Conservation (phyloP, 768 basidiomycete genomes). For the Leccinum incarnatum region DNA sequence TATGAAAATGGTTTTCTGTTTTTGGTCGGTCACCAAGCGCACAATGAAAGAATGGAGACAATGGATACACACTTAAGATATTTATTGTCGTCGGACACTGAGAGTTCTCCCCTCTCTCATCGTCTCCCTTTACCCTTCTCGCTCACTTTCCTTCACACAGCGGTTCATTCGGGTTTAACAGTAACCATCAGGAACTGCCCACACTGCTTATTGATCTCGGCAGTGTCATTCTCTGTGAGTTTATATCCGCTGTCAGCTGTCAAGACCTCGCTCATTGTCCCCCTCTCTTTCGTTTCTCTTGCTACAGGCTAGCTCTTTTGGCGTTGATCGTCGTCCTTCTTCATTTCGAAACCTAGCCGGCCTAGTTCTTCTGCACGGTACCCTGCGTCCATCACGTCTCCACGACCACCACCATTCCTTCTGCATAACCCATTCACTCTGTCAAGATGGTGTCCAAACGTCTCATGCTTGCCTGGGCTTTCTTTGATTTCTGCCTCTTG, state of each 20-base stretch:
- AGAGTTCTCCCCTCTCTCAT: too few relatives aligned
- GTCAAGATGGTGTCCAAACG: conserved; percentile 65
- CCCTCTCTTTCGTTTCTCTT: conserved; percentile 3
- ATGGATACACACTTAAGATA: conserved; percentile 9
- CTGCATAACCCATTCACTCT: background rate
- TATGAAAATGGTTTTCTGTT: background rate
- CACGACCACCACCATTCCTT: conserved; percentile 11
- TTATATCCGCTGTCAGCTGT: conserved; percentile 11
- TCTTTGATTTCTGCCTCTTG: conserved; percentile 68
- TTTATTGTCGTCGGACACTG: background rate
- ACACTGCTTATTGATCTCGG: background rate
- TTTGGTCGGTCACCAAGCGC: conserved; percentile 4
- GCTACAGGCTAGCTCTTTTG: conserved; percentile 48
- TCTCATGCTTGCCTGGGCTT: conserved; percentile 69
- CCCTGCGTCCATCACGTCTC: background rate
- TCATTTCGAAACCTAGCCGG: conserved; percentile 39
- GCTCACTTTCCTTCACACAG: background rate
- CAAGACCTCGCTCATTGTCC: background rate
- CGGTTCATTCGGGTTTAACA: background rate
- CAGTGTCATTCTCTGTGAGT: conserved; percentile 1
- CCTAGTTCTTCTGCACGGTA: conserved; percentile 30
- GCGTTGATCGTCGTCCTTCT: conserved; percentile 67
- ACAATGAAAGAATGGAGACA: conserved; percentile 14
- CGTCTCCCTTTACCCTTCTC: background rate
- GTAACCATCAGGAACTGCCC: conserved; percentile 8